A percentile compares a stretch with the other conserved stretches of the same genome.
Conservation (phyloP, 345 rosid genomes). For the Citrus hindsii region DNA sequence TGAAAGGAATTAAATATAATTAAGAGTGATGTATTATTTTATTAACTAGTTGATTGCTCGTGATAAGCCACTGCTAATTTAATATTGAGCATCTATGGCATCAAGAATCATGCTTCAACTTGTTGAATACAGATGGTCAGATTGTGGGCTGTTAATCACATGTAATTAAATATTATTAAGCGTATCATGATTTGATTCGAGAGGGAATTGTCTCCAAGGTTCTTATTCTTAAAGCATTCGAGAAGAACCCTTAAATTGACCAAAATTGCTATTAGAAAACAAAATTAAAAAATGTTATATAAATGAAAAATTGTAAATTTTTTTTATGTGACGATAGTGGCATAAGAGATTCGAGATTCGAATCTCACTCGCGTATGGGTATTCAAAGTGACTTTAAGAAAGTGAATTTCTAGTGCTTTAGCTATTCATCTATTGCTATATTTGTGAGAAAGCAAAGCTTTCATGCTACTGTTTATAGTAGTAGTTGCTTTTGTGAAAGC, state of each 20-base stretch:
- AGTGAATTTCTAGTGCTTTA: background rate
- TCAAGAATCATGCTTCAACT: constrained; percentile 2
- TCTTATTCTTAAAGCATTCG: background rate
- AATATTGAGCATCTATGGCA: background rate
- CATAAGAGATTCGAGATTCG: too few species aligned
- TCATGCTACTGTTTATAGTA: too few species aligned
- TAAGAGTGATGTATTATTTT: background rate
- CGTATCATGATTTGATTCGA: too few species aligned
- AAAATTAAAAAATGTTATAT: background rate
- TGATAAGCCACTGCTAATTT: too few species aligned
- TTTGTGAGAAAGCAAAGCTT: background rate
- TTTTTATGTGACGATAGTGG: too few species aligned
- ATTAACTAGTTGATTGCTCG: background rate
- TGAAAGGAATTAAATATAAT: background rate
- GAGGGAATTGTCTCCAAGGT: too few species aligned
- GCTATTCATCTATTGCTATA: background rate
- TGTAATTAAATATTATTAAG: constrained; percentile 7
- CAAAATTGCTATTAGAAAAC: background rate
- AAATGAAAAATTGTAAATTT: background rate
- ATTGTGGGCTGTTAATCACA: background rate
- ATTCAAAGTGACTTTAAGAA: background rate
- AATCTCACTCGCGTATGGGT: too few species aligned
- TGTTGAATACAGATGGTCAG: too few species aligned
- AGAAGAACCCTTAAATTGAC: background rate
- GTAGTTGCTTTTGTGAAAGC: too few species aligned